Base-by-base conservation (phyloP, 371 early-diverging fungal species). In the Coemansia linderi region DNA sequence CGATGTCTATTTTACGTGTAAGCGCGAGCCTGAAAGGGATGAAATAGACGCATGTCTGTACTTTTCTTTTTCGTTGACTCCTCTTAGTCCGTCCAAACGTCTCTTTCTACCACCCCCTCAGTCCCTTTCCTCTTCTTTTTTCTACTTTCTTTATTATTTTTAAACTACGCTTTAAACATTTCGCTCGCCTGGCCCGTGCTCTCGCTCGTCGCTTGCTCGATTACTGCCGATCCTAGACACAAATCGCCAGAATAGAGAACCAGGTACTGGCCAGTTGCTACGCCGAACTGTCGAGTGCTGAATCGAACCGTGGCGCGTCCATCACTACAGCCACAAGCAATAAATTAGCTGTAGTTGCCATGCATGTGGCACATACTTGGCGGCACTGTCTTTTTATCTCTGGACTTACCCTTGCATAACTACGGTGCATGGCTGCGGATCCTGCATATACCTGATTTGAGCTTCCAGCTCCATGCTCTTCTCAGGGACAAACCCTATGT, bases 251-350 rank as follows among this genome's bases (percentile, higher is more conserved):
- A 66, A 63, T 89, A 89, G 13, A 87, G 37, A 0, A 82, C 87
- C 41, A 87, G 67, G 52, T 86, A 85, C 82, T 88, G 90, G 22
- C 90, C 90, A 4, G 84, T 74, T 2, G 89, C 87, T 12, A 89
- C 73, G 0, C 87, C 89, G 38, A 82, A 67, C 68, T 86, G 84
- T 9, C 84, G 82, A 7, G 68, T 70, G 9, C 77, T 75, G 71
- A 90, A 88, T 5, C 69, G 68, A 13, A 86, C 82, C 13, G 50
- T 39, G 74, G 85, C 22, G 31, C 29, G 33, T 33, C 29, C 33
- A 17, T 27, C 43, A 43, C 62, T 62, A 61, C 46, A 46, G 46
- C 15, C 13, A 46, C 19, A 9, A 13, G 8, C 24, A 8, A 3
- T 22, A 60, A 8, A 27, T n/a, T 17, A 41, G 12, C 15, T 40